Evolutionary conservation across 495 filamentous ascomycete genomes (phyloP), one percentile per base, ranked within the genome.

Genomic region (Aspergillus cavernicola): DNA sequence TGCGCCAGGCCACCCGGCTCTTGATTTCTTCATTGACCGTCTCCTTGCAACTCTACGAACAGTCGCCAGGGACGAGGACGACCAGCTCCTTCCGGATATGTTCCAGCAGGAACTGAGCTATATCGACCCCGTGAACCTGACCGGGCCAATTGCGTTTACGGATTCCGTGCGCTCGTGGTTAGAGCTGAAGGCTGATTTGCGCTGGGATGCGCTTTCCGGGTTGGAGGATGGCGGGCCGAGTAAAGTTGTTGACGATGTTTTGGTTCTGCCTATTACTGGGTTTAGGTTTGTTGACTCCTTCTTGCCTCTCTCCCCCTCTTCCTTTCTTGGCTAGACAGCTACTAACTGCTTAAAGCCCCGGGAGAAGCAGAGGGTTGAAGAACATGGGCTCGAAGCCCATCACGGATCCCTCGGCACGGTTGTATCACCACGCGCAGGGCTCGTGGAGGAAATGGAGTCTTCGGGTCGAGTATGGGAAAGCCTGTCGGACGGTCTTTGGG

Each of bases 301-400:
- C 5, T 9, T 13, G 8, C 0, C 15, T 26, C 31, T 22, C 7
- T 9, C 38, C 9, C 23, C 11, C 9, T 15, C 1, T 23, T 24
- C 22, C 3, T 12, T 18, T 29, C 9, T 35, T 15, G 32, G 13
- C 12, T 5, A 7, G 32, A 11, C 6, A 7, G 36, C 4, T 31
- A 20, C 43, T 50, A 16, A 48, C 37, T 1, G 4, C 29, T 2
- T 23, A 42, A 11, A 60, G 55, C 38, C 59, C 59, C 1, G 55
- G 55, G 9, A 33, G 53, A 15, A 40, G 49, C 1, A 9, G 15
- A 4, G n/a, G n/a, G n/a, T 56, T 51, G 6, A 39, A 38, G 2
- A 59, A 56, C 24, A 62, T 59, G 56, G 60, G 56, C 11, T 56
- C 53, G 2, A 62, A 62, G 36, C 50, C 60, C 0, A 32, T 57